Conservation (phyloP, 257 asterid species). For the Solanum sitiens region DNA sequence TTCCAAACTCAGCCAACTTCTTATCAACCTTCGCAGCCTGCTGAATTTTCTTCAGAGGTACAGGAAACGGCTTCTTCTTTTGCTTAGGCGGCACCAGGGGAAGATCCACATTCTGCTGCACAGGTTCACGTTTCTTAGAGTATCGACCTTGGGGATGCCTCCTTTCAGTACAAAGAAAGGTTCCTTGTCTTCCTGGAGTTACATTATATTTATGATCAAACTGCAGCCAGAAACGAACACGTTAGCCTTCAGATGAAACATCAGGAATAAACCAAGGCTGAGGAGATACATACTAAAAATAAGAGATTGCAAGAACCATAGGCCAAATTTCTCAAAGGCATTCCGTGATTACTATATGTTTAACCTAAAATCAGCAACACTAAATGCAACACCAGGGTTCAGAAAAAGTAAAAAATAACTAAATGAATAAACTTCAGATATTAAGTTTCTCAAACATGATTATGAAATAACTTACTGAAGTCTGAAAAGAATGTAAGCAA, state of each 20-base stretch:
- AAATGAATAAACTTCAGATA: not conserved
- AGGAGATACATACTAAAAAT: not conserved
- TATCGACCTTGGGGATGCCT: constrained; percentile 23
- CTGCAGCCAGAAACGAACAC: constrained; percentile 34
- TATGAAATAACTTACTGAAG: not conserved
- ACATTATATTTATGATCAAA: constrained; percentile 12
- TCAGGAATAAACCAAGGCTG: not conserved
- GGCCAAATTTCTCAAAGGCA: not conserved
- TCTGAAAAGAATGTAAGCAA: not conserved
- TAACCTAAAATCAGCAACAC: not conserved
- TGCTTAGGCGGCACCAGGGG: constrained; percentile 65
- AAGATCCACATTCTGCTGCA: constrained; percentile 69
- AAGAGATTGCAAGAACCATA: not conserved
- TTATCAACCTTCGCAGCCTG: constrained; percentile 70
- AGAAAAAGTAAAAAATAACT: not conserved
- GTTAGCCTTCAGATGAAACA: constrained; percentile 4
- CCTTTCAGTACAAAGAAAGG: constrained; percentile 21
- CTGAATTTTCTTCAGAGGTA: constrained; percentile 65
- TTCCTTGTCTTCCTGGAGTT: constrained; percentile 18
- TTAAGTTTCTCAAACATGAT: not conserved
- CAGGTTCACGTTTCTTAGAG: constrained; percentile 25
- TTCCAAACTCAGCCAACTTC: constrained; percentile 78
- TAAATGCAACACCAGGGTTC: not conserved
- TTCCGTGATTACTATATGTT: not conserved
- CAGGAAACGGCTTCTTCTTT: constrained; percentile 83